Conservation (phyloP, 1,284 basidiomycete species). For the Pyrrhoderma noxium region DNA sequence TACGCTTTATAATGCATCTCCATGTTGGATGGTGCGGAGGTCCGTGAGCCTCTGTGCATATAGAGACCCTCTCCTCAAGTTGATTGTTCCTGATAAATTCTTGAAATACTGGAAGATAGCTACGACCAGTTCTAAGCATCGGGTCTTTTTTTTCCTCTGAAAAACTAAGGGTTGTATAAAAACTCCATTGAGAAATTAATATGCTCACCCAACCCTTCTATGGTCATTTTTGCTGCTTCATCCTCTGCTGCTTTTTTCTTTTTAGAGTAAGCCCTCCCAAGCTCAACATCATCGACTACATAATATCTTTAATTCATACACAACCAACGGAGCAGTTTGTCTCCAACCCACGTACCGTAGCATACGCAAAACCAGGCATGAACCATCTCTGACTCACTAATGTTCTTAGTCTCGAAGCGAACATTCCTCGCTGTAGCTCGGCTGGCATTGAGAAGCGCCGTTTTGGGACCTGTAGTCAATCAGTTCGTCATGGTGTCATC, state of each 20-base stretch:
- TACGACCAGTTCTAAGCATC: not conserved
- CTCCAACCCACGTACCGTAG: not conserved
- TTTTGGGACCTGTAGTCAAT: not conserved
- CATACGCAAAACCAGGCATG: not conserved
- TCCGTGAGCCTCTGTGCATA: not conserved
- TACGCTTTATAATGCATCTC: constrained; percentile 4
- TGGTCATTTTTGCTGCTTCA: constrained; percentile 5
- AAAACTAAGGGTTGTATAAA: not conserved
- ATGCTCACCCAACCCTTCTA: constrained; percentile 1
- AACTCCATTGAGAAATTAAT: not conserved
- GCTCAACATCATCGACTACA: constrained; percentile 7
- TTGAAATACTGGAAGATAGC: constrained; percentile 7
- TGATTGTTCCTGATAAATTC: not conserved
- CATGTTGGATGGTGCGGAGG: constrained; percentile 3
- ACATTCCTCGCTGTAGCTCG: not conserved
- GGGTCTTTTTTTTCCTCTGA: not conserved
- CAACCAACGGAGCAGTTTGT: not conserved
- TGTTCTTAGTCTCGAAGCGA: not conserved
- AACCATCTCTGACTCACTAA: not conserved
- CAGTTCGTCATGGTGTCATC: too few species aligned
- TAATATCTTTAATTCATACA: too few species aligned
- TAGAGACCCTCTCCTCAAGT: not conserved
- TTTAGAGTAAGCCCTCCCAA: not conserved
- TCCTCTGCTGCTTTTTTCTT: constrained; percentile 10
- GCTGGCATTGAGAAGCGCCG: constrained; percentile 1